Percentiles rank a stretch among this genome's conserved stretches.
Evolutionary conservation across 805 yeast genomes (phyloP).

Genomic region (Metschnikowia continentalis): DNA sequence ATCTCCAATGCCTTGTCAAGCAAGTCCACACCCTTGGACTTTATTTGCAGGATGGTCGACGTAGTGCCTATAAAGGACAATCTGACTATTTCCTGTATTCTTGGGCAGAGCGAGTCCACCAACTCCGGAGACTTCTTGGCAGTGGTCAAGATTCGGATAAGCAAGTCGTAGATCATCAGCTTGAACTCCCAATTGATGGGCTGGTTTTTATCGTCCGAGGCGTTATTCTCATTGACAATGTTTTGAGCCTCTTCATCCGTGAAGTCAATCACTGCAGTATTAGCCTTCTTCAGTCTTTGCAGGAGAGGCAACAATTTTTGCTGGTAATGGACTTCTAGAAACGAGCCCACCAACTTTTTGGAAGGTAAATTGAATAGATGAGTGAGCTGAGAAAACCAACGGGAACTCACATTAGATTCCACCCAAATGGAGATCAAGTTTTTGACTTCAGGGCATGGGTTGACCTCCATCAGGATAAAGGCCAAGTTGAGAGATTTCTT

Average conservation of each 20-base stretch:
- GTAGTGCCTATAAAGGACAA: constrained; percentile 81
- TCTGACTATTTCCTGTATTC: constrained; percentile 63
- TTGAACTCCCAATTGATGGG: constrained; percentile 58
- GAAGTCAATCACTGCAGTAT: constrained; percentile 23
- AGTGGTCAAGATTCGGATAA: constrained; percentile 40
- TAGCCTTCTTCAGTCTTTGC: constrained; percentile 38
- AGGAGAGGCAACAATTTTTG: constrained; percentile 39
- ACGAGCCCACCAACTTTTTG: constrained; percentile 38
- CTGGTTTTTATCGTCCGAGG: constrained; percentile 44
- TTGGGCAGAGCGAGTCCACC: constrained; percentile 38
- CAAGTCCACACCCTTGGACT: constrained; percentile 61
- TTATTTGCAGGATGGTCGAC: constrained; percentile 55
- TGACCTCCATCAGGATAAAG: constrained; percentile 55
- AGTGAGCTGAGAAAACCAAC: constrained; percentile 59
- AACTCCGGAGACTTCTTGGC: constrained; percentile 37
- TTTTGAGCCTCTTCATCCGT: constrained; percentile 40
- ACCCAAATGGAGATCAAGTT: constrained; percentile 58
- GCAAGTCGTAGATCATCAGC: constrained; percentile 42
- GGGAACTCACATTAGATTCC: constrained; percentile 41
- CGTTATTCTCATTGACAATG: constrained; percentile 32
- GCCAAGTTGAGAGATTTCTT: constrained; percentile 47
- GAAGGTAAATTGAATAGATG: constrained; percentile 45
- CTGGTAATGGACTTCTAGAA: constrained; percentile 35
- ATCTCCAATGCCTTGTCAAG: constrained; percentile 58
- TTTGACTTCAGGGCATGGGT: constrained; percentile 43